Percentiles rank a stretch among this genome's conserved stretches.
Conservation (phyloP, 2,329 filamentous ascomycete genomes). For the Colletotrichum lini region DNA sequence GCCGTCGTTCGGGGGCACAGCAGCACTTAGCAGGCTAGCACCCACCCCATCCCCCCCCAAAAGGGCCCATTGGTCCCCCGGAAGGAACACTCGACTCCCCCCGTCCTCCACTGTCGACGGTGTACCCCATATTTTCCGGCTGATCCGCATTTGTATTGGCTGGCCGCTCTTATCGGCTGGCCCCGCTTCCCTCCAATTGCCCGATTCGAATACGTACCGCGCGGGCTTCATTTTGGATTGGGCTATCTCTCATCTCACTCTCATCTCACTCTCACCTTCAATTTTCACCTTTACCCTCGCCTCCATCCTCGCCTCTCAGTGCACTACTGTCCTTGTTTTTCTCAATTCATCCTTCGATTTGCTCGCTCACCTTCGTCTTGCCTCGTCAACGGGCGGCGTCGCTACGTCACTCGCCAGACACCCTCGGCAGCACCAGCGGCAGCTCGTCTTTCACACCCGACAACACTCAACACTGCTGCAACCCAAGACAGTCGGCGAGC, state of each 20-base stretch:
- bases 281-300: not conserved
- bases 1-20: conserved; percentile 15
- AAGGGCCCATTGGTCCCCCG: too few relatives aligned
- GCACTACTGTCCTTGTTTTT: not conserved
- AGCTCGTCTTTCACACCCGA: not conserved
- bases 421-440: not conserved
- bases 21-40: not conserved
- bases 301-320: too few relatives aligned
- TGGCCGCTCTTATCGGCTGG: conserved; percentile 14
- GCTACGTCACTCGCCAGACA: not conserved
- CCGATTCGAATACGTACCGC: conserved; percentile 20
- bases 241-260: conserved; percentile 27
- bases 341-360: not conserved
- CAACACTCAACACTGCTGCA: not conserved
- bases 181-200: conserved; percentile 1
- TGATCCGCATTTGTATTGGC: conserved; percentile 15
- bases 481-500: not conserved
- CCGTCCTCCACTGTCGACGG: too few relatives aligned
- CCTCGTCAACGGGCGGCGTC: not conserved
- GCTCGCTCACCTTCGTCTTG: not conserved
- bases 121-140: not conserved
- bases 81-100: too few relatives aligned
- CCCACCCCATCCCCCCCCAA: not conserved
- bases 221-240: not conserved
- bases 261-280: not conserved